Evolutionary conservation across 2,329 filamentous ascomycete species (phyloP).

Genomic region (Pseudofabraea citricarpa): DNA sequence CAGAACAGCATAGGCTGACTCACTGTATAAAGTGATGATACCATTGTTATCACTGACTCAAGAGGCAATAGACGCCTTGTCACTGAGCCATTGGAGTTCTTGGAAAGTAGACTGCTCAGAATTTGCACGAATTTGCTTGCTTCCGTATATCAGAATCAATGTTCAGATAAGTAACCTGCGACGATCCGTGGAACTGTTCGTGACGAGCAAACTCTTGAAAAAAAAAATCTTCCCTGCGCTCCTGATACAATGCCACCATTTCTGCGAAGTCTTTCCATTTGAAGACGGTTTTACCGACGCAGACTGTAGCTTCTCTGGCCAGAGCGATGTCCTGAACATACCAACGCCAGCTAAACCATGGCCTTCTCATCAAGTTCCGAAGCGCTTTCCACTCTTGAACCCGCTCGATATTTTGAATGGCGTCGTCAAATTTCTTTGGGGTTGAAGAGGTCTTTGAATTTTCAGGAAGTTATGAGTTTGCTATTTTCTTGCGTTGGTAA

Average conservation of each 20-base stretch:
- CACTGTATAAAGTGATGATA: constrained; percentile 14
- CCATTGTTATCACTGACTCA: constrained; percentile 18
- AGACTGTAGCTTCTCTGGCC: constrained; percentile 1
- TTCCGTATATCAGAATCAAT: no score
- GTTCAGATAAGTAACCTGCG: constrained; percentile 8
- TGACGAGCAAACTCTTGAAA: background rate
- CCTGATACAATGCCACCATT: constrained; percentile 8
- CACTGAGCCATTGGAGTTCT: constrained; percentile 3
- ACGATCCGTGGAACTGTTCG: background rate
- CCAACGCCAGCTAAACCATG: constrained; percentile 6
- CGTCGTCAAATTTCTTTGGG: no score
- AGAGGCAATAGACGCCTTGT: constrained; percentile 5
- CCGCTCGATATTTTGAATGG: no score
- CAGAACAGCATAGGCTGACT: constrained; percentile 20
- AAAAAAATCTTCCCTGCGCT: background rate
- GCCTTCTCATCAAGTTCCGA: no score
- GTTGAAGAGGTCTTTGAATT: no score
- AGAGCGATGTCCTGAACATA: constrained; percentile 5
- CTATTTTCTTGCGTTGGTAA: no score
- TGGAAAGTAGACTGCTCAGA: constrained; percentile 13
- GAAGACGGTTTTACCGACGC: constrained; percentile 24
- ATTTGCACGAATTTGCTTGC: constrained; percentile 14
- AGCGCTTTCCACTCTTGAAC: no score
- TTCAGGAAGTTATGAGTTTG: no score
- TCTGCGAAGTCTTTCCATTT: constrained; percentile 19